These are phyloP conservation scores for Dalbergia cochinchinensis DNA, from an alignment of 306 rosid genomes.

Conservation along the genomic window DNA sequence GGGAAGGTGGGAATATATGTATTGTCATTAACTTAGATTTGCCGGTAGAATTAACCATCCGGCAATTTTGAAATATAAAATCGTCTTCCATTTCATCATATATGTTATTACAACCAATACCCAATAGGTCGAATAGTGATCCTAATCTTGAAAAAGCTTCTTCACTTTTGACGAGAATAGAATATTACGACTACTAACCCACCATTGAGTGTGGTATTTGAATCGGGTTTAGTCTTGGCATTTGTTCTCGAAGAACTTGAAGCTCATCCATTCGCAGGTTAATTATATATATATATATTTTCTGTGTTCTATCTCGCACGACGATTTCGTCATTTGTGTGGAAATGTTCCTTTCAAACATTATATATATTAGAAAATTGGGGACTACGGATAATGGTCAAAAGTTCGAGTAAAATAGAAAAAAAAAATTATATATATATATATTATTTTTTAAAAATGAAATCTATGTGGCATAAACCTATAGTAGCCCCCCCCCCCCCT, in stretches of 20 bases:
- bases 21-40: not conserved
- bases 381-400: not conserved
- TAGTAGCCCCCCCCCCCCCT: too few species aligned
- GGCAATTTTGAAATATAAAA: too few species aligned
- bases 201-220: slow-evolving; percentile 7
- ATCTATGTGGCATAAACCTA: too few species aligned
- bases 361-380: not conserved
- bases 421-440: not conserved
- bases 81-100: too few species aligned
- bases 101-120: not conserved
- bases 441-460: not conserved
- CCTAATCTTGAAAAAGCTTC: not conserved
- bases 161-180: slow-evolving; percentile 37
- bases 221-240: not conserved
- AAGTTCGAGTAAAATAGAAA: not conserved
- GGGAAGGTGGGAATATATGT: too few species aligned
- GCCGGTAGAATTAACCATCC: too few species aligned
- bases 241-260: slow-evolving; percentile 26
- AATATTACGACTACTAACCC: slow-evolving; percentile 26
- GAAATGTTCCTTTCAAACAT: slow-evolving; percentile 12
- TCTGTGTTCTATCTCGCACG: not conserved
- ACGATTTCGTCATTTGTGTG: not conserved
- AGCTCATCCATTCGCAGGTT: not conserved
- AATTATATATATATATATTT: too few species aligned
- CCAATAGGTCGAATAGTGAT: not conserved